phyloP scores from a whole-genome alignment of 1,139 yeast species.

The Meyerozyma guilliermondii region DNA sequence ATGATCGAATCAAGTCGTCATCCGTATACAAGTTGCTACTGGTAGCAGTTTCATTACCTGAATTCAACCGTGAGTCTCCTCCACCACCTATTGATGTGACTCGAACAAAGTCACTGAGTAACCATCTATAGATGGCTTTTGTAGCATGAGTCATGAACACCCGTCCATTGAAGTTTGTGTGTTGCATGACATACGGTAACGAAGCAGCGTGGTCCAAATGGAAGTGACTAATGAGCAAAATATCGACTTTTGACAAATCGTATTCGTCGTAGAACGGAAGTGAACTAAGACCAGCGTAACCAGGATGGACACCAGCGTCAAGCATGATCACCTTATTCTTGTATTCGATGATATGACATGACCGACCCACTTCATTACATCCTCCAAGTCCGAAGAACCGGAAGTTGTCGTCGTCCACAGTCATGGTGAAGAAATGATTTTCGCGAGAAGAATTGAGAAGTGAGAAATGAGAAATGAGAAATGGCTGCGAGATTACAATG shows the following conservation, averaged over 20 bases:
- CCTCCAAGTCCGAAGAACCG: slow-evolving; percentile 96
- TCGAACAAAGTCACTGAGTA: slow-evolving; percentile 86
- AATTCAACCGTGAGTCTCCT: slow-evolving; percentile 17
- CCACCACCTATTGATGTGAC: slow-evolving; percentile 72
- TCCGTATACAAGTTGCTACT: slow-evolving; percentile 71
- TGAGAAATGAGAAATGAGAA: no score
- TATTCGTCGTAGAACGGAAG: slow-evolving; percentile 94
- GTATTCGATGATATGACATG: slow-evolving; percentile 88
- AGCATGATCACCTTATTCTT: slow-evolving; percentile 96
- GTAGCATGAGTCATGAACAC: slow-evolving; percentile 99
- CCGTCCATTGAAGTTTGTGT: slow-evolving; percentile 87
- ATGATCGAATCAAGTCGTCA: slow-evolving; percentile 82
- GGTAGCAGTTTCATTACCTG: slow-evolving; percentile 19
- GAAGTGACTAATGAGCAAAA: slow-evolving; percentile 84
- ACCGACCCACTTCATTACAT: slow-evolving; percentile 96
- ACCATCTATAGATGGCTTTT: slow-evolving; percentile 95
- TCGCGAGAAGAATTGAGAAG: background rate
- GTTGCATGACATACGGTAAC: slow-evolving; percentile 96
- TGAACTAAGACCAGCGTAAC: slow-evolving; percentile 82
- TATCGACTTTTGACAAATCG: slow-evolving; percentile 82
- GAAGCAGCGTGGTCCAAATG: slow-evolving; percentile 98
- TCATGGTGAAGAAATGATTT: background rate
- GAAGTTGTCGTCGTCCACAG: slow-evolving; percentile 40
- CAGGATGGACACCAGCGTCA: slow-evolving; percentile 98
- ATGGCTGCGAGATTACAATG: no score